Evolutionary conservation across 2,329 filamentous ascomycete species (phyloP), one percentile per base, ranked within the genome.

Genomic region (Laburnicola sp.): DNA sequence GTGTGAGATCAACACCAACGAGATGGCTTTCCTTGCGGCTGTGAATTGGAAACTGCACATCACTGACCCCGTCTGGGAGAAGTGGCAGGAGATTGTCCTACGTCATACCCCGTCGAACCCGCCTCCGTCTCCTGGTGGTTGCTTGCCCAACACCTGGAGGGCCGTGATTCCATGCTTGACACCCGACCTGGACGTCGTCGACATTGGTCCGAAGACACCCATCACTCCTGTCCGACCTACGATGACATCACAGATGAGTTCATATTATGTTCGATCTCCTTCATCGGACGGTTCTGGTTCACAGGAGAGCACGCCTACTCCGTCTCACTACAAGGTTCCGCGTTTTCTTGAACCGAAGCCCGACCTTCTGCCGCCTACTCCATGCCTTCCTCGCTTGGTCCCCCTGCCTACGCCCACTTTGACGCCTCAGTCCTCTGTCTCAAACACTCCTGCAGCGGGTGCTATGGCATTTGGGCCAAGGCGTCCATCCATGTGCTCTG

Each of bases 11-110:
- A 97, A 97, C 75, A 88, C 91, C 68, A 97, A 97, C 72, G 94
- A 99, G 76, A 87, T 95, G 73, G 86, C 89, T 16, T 99, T 97
- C 71, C 82, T 99, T 40, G 78, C 87, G 54, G 89, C 92, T 39
- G 90, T 99, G 56, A 87, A 91, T 72, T 99, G 93, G 92, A 90
- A 91, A 66, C 83, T 99, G 27, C 94, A 99, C 73, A 93, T 99
- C 57, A 87, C 91, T 0, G 91, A 97, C 60, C 82, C 87, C 2
- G 82, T 89, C 7, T 97, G 96, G 76, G 88, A 94, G 71, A 86
- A 89, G 58, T 99, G 94, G 94, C 93, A 91, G 38, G 90, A 96
- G 57, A 87, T 97, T 57, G 89, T 97, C 46, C 78, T 96, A 59
- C 89, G 89, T 74, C 88, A 91, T 65, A 92, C 88, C 10, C 89